These are phyloP conservation scores for Cladosporium austrohemisphaericum DNA, from an alignment of 2,329 filamentous ascomycete species.

Conservation along the genomic window DNA sequence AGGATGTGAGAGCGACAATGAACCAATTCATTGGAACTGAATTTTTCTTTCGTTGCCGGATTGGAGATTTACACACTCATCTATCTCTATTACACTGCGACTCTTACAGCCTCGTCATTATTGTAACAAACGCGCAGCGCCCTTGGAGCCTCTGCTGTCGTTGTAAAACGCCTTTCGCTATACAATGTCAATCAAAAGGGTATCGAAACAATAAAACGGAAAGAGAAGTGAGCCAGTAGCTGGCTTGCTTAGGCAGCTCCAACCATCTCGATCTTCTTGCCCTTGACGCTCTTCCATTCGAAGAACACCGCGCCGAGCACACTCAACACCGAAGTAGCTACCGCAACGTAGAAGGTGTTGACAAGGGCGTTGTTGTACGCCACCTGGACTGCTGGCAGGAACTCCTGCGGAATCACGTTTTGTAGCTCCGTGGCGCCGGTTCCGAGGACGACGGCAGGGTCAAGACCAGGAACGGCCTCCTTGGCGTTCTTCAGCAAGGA, in stretches of 20 bases:
- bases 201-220: neutral
- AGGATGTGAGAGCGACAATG: too few species aligned
- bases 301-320: slow-evolving; percentile 54
- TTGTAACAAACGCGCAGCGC: too few species aligned
- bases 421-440: slow-evolving; percentile 59
- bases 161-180: too few species aligned
- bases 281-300: slow-evolving; percentile 65
- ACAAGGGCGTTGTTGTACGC: slow-evolving; percentile 63
- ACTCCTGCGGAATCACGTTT: slow-evolving; percentile 48
- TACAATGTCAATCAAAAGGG: neutral
- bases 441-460: slow-evolving; percentile 40
- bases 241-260: slow-evolving; percentile 23
- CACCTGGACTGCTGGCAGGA: slow-evolving; percentile 51
- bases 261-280: slow-evolving; percentile 38
- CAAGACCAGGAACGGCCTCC: slow-evolving; percentile 40
- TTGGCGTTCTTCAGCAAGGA: slow-evolving; percentile 41
- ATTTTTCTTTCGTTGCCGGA: too few species aligned
- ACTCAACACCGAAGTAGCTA: slow-evolving; percentile 52
- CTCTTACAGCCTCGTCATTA: too few species aligned
- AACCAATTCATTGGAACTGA: too few species aligned
- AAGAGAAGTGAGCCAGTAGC: neutral
- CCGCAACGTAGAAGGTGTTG: slow-evolving; percentile 57
- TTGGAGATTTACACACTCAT: too few species aligned
- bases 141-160: too few species aligned
- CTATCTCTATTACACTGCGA: too few species aligned